Evolutionary conservation across 2,329 filamentous ascomycete species (phyloP), one percentile per base, ranked within the genome.

Genomic region (Colletotrichum sojae): DNA sequence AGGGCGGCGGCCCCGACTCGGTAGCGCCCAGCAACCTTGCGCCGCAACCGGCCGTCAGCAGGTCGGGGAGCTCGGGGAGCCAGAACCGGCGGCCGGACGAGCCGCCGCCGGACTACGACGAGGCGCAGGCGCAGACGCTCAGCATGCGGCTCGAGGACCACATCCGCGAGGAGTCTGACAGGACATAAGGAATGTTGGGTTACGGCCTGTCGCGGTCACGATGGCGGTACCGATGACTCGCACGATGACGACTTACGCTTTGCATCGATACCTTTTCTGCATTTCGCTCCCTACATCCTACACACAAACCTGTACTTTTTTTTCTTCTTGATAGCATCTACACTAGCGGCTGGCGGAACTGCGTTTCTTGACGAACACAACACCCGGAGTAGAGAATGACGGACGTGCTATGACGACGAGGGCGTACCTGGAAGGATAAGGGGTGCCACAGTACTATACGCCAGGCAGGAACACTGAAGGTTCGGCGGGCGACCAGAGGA

Each of bases 31-130:
- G 13, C 77, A 84, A 64, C 76, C 80, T 48, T 73, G 74, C 63
- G 71, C 79, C 72, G 55, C 71, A 51, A 69, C 79, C 70, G 73
- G 77, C 73, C 62, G 77, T 71, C 64, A 77, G 60, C 25, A 76
- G 77, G 22, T 78, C 81, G 48, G 79, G 79, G 46, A 82, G 80
- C 68, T 74, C 78, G 36, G 77, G 78, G 13, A 82, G 78, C 71
- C 78, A 80, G 53, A 73, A 72, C 45, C 78, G 79, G 60, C 82
- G 80, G 83, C 81, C 94, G 75, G 75, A 90, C 81, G 95, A 96
- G 77, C 94, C 95, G 5, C 95, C 95, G 55, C 95, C 95, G 57
- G 93, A 90, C 43, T 98, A 98, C 77, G 94, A 98, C 75, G 94
- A 97, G 79, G 93, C 93, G 31, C 95, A 98, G 80, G 90, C 87